Conservation (phyloP, 2,329 filamentous ascomycete species). For the Aspergillus ustus region DNA sequence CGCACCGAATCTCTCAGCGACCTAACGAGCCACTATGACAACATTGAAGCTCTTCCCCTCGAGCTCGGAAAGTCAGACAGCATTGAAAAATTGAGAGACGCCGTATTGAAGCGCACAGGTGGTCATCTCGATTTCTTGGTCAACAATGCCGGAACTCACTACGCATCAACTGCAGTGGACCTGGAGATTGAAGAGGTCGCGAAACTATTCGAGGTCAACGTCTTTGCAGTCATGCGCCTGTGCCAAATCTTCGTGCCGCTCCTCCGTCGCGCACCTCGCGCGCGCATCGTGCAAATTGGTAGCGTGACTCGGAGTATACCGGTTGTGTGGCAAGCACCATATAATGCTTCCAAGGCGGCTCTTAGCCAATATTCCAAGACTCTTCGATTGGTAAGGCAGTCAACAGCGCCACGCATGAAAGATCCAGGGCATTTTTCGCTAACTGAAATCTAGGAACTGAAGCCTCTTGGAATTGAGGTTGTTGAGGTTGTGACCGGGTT, state of each 20-base stretch:
- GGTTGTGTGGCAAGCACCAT: conserved; percentile 1
- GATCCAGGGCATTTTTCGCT: too few relatives aligned
- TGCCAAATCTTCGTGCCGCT: conserved; percentile 24
- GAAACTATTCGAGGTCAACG: conserved; percentile 5
- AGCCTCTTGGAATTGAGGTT: conserved; percentile 6
- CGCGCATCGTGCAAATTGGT: conserved; percentile 26
- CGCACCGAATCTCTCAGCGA: conserved; percentile 7
- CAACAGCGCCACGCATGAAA: too few relatives aligned
- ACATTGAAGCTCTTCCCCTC: background rate
- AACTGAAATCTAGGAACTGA: background rate
- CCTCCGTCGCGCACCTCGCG: conserved; percentile 16
- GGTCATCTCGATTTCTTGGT: conserved; percentile 15
- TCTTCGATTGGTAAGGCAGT: background rate
- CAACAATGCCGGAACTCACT: conserved; percentile 19
- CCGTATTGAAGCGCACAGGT: conserved; percentile 6
- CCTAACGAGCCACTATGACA: background rate
- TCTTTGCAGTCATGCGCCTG: conserved; percentile 21
- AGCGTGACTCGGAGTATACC: conserved; percentile 22
- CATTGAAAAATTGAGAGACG: background rate
- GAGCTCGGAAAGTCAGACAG: background rate
- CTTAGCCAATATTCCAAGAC: conserved; percentile 10
- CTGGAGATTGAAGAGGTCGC: conserved; percentile 1
- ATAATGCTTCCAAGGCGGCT: conserved; percentile 12
- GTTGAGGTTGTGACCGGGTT: conserved; percentile 7
- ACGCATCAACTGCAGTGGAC: conserved; percentile 4